Evolutionary conservation across 2,329 filamentous ascomycete genomes (phyloP).

Genomic region (Thelonectria discophora): DNA sequence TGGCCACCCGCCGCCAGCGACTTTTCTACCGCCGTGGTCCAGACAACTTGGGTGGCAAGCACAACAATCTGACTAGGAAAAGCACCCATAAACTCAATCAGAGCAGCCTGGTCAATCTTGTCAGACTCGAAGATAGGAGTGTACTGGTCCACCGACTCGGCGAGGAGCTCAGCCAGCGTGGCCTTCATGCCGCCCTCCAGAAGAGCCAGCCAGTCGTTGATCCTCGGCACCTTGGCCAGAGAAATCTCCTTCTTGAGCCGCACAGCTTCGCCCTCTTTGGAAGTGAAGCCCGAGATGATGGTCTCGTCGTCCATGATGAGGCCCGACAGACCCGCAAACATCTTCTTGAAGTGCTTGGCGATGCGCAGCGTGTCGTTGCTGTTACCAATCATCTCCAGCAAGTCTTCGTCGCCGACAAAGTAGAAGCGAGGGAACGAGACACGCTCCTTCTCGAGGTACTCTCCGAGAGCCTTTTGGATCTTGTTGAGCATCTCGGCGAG

Average conservation of each 20-base stretch:
- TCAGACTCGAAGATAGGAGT: constrained; percentile 78
- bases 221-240: constrained; percentile 89
- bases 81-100: constrained; percentile 81
- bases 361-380: constrained; percentile 97
- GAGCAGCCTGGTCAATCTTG: constrained; percentile 72
- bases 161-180: constrained; percentile 88
- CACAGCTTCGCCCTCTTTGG: constrained; percentile 93
- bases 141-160: constrained; percentile 86
- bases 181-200: constrained; percentile 94
- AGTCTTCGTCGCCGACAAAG: constrained; percentile 97
- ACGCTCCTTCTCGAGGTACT: constrained; percentile 97
- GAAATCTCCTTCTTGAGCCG: constrained; percentile 90
- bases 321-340: constrained; percentile 96
- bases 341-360: constrained; percentile 99
- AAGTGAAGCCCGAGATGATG: constrained; percentile 90
- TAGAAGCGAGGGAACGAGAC: constrained; percentile 99
- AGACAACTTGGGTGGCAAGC: constrained; percentile 90
- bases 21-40: constrained; percentile 87
- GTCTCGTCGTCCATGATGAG: constrained; percentile 90
- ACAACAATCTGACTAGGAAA: constrained; percentile 97
- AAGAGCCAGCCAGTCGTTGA: constrained; percentile 98
- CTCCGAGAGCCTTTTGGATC: constrained; percentile 97
- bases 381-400: constrained; percentile 99
- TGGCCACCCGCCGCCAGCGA: constrained; percentile 76
- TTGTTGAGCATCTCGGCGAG: constrained; percentile 98